Evolutionary conservation across 148 eudicot species (phyloP).

Genomic region (Rheum nobile): DNA sequence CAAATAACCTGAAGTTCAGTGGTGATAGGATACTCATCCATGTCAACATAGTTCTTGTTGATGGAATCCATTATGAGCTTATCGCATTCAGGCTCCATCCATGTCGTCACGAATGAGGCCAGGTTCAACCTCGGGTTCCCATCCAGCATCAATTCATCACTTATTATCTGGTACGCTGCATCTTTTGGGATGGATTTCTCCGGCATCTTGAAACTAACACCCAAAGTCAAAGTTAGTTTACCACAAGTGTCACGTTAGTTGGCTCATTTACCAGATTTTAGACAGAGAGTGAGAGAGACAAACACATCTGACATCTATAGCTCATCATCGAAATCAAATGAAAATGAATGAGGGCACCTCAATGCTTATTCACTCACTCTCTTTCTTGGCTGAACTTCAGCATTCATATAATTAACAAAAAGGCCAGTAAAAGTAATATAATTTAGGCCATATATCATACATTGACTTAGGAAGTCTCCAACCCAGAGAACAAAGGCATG

Average conservation of each 20-base stretch:
- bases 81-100: constrained; percentile 56
- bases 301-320: neutral
- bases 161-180: constrained; percentile 40
- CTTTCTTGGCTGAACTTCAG: neutral
- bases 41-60: constrained; percentile 40
- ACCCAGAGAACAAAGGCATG: neutral
- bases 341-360: too few relatives aligned
- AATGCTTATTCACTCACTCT: too few relatives aligned
- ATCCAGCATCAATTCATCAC: constrained; percentile 44
- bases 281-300: neutral
- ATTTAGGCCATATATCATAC: neutral
- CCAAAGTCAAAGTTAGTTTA: neutral
- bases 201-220: constrained; percentile 23
- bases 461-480: neutral
- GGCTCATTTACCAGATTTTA: neutral
- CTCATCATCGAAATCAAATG: too few relatives aligned
- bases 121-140: constrained; percentile 36
- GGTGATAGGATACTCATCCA: constrained; percentile 46
- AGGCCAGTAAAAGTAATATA: neutral
- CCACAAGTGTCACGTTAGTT: neutral
- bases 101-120: constrained; percentile 45
- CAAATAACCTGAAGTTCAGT: constrained; percentile 38
- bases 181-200: constrained; percentile 34
- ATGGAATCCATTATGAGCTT: constrained; percentile 38
- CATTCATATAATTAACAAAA: neutral